Percentiles rank a stretch among this genome's conserved stretches.
phyloP scores from a whole-genome alignment of 2,329 filamentous ascomycete species.

The Penicillium sp. region DNA sequence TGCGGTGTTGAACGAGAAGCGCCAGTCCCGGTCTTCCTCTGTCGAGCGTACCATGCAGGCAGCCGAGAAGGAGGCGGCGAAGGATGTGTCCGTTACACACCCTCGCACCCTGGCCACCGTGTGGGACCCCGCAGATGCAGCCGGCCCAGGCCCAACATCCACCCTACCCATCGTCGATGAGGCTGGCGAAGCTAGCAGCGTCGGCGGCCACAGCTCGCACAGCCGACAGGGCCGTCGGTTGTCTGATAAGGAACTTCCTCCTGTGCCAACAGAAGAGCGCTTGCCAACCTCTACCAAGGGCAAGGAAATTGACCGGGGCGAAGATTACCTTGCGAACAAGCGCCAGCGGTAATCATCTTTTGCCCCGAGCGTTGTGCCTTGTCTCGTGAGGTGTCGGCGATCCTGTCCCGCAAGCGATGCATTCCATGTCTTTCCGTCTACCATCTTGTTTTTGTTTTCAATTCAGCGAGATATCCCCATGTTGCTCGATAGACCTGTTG shows the following conservation, averaged over 20 bases:
- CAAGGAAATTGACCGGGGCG: constrained; percentile 30
- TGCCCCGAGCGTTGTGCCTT: not conserved
- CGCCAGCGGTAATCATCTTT: constrained; percentile 10
- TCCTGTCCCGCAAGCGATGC: not conserved
- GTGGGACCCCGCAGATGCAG: constrained; percentile 64
- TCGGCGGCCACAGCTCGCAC: constrained; percentile 64
- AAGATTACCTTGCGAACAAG: constrained; percentile 10
- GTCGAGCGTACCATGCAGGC: constrained; percentile 63
- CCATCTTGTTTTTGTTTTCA: constrained; percentile 18
- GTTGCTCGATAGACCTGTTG: constrained; percentile 32
- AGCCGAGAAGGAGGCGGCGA: constrained; percentile 68
- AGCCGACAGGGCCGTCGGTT: constrained; percentile 46
- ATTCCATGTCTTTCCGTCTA: constrained; percentile 9
- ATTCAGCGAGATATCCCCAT: constrained; percentile 33
- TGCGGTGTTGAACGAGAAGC: constrained; percentile 38
- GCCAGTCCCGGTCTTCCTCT: constrained; percentile 40
- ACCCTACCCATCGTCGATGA: constrained; percentile 88
- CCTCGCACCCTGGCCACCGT: constrained; percentile 66
- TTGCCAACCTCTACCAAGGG: constrained; percentile 32
- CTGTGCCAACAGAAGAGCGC: constrained; percentile 30
- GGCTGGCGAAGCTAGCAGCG: constrained; percentile 75
- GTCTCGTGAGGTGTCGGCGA: not conserved
- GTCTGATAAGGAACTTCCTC: constrained; percentile 41
- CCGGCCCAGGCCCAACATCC: constrained; percentile 57
- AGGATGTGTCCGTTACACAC: constrained; percentile 66